These are phyloP conservation scores for Rhytidiadelphus loreus DNA, from an alignment of 225 moss, liverwort and hornwort species.

Conservation along the genomic window DNA sequence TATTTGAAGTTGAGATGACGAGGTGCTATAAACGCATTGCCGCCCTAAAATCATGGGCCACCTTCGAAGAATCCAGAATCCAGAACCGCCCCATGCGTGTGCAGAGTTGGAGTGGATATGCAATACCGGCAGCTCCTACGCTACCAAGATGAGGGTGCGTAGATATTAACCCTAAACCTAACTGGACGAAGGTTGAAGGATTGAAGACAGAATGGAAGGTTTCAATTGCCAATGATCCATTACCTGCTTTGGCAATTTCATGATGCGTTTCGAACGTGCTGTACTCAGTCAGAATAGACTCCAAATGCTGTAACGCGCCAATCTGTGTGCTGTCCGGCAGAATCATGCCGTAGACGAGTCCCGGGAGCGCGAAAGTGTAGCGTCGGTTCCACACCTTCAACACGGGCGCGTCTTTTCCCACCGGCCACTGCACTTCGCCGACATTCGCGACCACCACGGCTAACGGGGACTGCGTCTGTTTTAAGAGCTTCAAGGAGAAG, in stretches of 20 bases:
- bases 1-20: too few relatives aligned
- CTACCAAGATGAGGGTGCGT: too few relatives aligned
- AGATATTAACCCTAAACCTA: too few relatives aligned
- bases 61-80: too few relatives aligned
- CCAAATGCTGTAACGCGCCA: constrained; percentile 28
- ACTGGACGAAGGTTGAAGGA: too few relatives aligned
- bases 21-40: background rate
- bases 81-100: background rate
- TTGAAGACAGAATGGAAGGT: background rate
- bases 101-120: too few relatives aligned
- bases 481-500: constrained; percentile 54
- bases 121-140: background rate
- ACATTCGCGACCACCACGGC: constrained; percentile 68
- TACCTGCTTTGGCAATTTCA: constrained; percentile 42
- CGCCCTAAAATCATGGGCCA: background rate
- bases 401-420: constrained; percentile 72
- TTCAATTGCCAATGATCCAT: background rate
- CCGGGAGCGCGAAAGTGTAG: constrained; percentile 63
- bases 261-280: constrained; percentile 56
- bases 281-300: constrained; percentile 30
- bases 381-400: constrained; percentile 55
- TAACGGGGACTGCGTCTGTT: constrained; percentile 51
- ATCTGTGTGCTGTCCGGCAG: constrained; percentile 27
- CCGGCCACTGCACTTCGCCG: constrained; percentile 80
- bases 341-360: constrained; percentile 60